phyloP scores from a whole-genome alignment of 2,329 filamentous ascomycete species.

The Colletotrichum sublineola region DNA sequence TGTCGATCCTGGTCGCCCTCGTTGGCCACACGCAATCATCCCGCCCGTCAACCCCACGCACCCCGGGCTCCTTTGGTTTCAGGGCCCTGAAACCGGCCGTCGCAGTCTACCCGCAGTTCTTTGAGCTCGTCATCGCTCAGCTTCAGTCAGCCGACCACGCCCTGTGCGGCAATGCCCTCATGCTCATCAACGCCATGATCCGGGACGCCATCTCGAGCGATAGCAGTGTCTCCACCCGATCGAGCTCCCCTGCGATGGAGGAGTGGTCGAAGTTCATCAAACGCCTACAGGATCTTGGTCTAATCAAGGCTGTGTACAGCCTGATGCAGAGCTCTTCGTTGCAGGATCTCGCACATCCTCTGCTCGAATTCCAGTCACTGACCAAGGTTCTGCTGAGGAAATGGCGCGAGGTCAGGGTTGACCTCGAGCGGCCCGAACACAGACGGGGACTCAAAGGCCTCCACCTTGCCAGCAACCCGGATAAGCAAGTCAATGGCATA shows the following conservation, averaged over 20 bases:
- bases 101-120: slow-evolving; percentile 91
- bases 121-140: slow-evolving; percentile 92
- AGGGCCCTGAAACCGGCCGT: slow-evolving; percentile 92
- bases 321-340: slow-evolving; percentile 95
- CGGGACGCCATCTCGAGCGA: slow-evolving; percentile 89
- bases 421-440: slow-evolving; percentile 90
- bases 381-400: slow-evolving; percentile 89
- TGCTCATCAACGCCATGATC: slow-evolving; percentile 95
- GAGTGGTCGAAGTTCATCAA: slow-evolving; percentile 98
- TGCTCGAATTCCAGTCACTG: slow-evolving; percentile 92
- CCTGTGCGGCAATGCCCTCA: slow-evolving; percentile 93
- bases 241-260: slow-evolving; percentile 59
- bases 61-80: slow-evolving; percentile 82
- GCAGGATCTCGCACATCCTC: slow-evolving; percentile 88
- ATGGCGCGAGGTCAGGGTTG: slow-evolving; percentile 88
- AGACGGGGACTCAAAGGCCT: slow-evolving; percentile 87
- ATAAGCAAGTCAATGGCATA: slow-evolving; percentile 61
- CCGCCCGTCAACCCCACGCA: slow-evolving; percentile 52
- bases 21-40: slow-evolving; percentile 84
- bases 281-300: slow-evolving; percentile 88
- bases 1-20: slow-evolving; percentile 95
- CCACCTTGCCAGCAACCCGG: slow-evolving; percentile 84
- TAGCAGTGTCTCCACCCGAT: slow-evolving; percentile 50
- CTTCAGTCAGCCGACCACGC: slow-evolving; percentile 95
- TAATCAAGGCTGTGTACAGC: slow-evolving; percentile 91